Conservation (phyloP, 257 asterid species). For the Nicotiana otophora region DNA sequence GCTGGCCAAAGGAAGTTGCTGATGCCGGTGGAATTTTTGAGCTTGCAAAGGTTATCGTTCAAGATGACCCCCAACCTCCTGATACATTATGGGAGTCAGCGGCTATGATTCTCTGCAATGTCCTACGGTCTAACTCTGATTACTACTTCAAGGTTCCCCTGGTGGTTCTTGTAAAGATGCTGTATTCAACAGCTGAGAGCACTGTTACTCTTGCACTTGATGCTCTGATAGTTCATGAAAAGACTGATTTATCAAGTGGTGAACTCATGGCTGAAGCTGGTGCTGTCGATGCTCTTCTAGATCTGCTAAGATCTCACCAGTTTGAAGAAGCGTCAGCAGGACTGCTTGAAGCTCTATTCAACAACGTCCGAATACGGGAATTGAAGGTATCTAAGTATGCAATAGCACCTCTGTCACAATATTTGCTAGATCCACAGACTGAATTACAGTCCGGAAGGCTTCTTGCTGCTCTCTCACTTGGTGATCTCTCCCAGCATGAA, state of each 20-base stretch:
- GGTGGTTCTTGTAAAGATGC: conserved; percentile 69
- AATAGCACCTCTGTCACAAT: conserved; percentile 80
- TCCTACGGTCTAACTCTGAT: conserved; percentile 47
- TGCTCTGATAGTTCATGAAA: conserved; percentile 68
- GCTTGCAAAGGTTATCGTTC: conserved; percentile 73
- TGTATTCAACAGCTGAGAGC: conserved; percentile 45
- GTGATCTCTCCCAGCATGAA: conserved; percentile 86
- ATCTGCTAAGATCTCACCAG: conserved; percentile 74
- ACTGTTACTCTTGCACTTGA: conserved; percentile 53
- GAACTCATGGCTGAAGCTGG: conserved; percentile 77
- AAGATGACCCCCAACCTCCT: conserved; percentile 70
- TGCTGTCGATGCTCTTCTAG: conserved; percentile 72
- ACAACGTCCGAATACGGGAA: conserved; percentile 53
- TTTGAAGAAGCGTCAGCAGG: conserved; percentile 71
- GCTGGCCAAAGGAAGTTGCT: conserved; percentile 78
- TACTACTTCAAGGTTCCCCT: conserved; percentile 56
- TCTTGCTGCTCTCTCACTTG: conserved; percentile 80
- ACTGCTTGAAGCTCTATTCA: conserved; percentile 68
- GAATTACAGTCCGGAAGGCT: conserved; percentile 53
- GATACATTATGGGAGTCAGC: conserved; percentile 72
- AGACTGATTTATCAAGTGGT: conserved; percentile 51
- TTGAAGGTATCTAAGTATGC: conserved; percentile 74
- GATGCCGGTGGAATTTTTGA: conserved; percentile 87
- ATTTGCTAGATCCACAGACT: conserved; percentile 83
- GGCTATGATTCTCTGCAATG: conserved; percentile 59